Percentiles rank a stretch among this genome's conserved stretches.
Evolutionary conservation across 768 basidiomycete genomes (phyloP).

Genomic region (Xanthoconium stramineum): DNA sequence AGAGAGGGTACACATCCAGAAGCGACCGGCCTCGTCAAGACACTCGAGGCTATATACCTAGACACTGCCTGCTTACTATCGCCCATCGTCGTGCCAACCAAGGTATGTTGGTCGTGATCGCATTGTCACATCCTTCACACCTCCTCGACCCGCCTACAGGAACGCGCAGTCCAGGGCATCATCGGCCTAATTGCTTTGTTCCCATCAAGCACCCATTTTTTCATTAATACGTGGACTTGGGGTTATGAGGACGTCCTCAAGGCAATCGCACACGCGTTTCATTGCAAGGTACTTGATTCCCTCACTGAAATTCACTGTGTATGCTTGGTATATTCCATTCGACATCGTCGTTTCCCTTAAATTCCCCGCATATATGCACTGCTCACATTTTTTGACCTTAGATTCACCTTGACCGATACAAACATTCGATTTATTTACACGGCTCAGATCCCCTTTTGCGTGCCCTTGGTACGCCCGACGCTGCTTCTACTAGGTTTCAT

Average conservation of each 20-base stretch:
- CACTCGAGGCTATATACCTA: conserved; percentile 75
- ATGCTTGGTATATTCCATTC: not conserved
- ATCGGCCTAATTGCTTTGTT: conserved; percentile 67
- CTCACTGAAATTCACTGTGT: not conserved
- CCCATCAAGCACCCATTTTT: conserved; percentile 69
- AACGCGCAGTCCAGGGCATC: conserved; percentile 61
- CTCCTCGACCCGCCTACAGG: conserved; percentile 37
- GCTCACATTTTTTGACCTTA: conserved; percentile 26
- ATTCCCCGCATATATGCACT: conserved; percentile 4
- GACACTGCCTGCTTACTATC: conserved; percentile 74
- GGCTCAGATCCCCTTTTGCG: conserved; percentile 59
- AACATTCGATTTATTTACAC: conserved; percentile 60
- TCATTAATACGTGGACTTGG: conserved; percentile 93
- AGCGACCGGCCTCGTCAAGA: conserved; percentile 35
- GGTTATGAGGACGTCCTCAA: conserved; percentile 93
- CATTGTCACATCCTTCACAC: not conserved
- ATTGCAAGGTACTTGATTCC: conserved; percentile 44
- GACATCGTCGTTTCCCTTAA: not conserved
- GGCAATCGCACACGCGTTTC: conserved; percentile 65
- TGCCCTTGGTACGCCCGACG: conserved; percentile 57
- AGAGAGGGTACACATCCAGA: conserved; percentile 21
- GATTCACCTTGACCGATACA: conserved; percentile 94
- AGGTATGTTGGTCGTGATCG: conserved; percentile 36
- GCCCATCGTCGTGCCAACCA: conserved; percentile 50
- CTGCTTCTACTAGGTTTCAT: conserved; percentile 75